Evolutionary conservation across 768 basidiomycete genomes (phyloP), one percentile per base, ranked within the genome.

Genomic region (Auricularia sp.): DNA sequence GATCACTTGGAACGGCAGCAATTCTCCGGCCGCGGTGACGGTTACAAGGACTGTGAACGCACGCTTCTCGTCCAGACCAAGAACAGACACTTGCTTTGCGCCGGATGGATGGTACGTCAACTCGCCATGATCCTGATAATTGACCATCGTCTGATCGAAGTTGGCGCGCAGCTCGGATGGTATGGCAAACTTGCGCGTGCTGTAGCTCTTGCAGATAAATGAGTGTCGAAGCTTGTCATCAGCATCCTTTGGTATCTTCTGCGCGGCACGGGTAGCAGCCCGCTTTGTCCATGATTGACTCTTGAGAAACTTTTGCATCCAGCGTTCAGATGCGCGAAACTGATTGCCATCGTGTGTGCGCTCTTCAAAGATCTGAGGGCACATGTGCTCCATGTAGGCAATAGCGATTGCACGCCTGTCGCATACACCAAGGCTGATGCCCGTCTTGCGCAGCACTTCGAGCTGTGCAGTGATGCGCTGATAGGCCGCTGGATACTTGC

Each of bases 1-100:
- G 23, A 81, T 73, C 0, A 73, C 70, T 63, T 80, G 79, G 44
- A 78, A 70, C 11, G 76, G 78, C 3, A 80, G 70, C 14, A 75
- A 42, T 0, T 61, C 61, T 0, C 79, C 77, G 59, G 68, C 65
- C 5, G 54, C 66, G 0, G 77, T 72, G 8, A 78, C 65, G 0
- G 72, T 71, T 0, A 76, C 72, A 59, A 69, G 63, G 1, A 76
- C 51, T 3, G 74, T 76, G 60, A 68, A 76, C 0, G 74, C 73
- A 1, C 67, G 67, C 66, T 74, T 76, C 61, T 76, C 70, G 21
- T 76, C 73, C 34, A 70, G 67, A 0, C 66, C 68, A 29, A 66
- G 29, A 61, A 72, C 68, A 35, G 72, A 65, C 21, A 76, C 73
- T 56, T 75, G 72, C 11, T 64, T 53, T 2, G 67, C 61, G 4